Evolutionary conservation across 352 stramenopile species (phyloP).

Genomic region (Phytophthora sojae): DNA sequence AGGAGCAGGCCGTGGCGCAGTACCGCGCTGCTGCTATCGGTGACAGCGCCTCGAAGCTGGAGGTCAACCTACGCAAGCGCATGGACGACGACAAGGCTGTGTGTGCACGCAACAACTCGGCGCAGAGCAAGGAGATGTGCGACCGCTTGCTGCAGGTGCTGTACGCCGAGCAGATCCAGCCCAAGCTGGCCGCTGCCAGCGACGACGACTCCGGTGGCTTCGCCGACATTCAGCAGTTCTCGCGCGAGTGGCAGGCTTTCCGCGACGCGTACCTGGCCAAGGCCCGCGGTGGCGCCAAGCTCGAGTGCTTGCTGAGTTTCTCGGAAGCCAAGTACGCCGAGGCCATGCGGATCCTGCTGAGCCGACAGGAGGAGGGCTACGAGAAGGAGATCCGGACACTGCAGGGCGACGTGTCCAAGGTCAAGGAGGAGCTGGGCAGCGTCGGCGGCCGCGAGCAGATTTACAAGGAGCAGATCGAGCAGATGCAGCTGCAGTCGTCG

Average conservation of each 20-base stretch:
- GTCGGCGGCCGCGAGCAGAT: slow-evolving; percentile 83
- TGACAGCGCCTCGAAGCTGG: slow-evolving; percentile 69
- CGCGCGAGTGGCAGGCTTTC: slow-evolving; percentile 73
- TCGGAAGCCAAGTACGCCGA: slow-evolving; percentile 85
- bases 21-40: slow-evolving; percentile 77
- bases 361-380: slow-evolving; percentile 84
- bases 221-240: slow-evolving; percentile 84
- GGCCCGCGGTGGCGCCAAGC: slow-evolving; percentile 74
- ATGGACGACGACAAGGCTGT: slow-evolving; percentile 74
- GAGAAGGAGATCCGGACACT: slow-evolving; percentile 86
- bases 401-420: slow-evolving; percentile 74
- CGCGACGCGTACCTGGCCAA: slow-evolving; percentile 78
- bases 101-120: slow-evolving; percentile 54
- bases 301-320: slow-evolving; percentile 79
- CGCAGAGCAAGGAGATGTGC: slow-evolving; percentile 80
- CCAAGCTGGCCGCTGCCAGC: slow-evolving; percentile 62
- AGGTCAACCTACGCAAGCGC: slow-evolving; percentile 69
- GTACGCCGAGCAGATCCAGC: slow-evolving; percentile 84
- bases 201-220: slow-evolving; percentile 64
- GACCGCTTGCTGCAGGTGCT: slow-evolving; percentile 82
- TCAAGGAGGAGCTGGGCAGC: slow-evolving; percentile 86
- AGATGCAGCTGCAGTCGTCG: slow-evolving; percentile 81
- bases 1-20: slow-evolving; percentile 57
- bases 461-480: slow-evolving; percentile 89
- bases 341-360: slow-evolving; percentile 84